Base-by-base conservation (phyloP, 169 alveolate genomes). In the Cardiosporidium cionae region DNA sequence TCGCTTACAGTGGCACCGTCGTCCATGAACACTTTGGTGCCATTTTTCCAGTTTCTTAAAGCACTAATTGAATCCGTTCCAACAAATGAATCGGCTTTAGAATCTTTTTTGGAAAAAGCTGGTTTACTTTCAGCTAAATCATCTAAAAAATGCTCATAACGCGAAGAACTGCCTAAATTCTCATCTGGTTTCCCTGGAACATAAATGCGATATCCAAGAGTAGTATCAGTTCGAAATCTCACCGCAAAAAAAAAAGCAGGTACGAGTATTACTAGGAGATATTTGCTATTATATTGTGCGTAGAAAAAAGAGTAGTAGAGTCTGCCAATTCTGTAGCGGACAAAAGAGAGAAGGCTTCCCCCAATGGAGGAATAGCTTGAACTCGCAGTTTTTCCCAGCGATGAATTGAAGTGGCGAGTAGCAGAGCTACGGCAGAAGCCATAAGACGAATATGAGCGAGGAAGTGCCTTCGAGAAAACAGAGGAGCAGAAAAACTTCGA, bases 281-380 rank as follows among this genome's bases (percentile, higher is more conserved):
- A 89, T 54, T 89, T 89, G 65, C 84, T 89, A 81, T 86, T 88
- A 70, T 91, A 80, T 78, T 89, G 94, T 5, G 92, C 74, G 90
- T 89, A 85, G 84, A 85, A 86, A 83, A 89, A 87, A 7, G 93
- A 84, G 68, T 89, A 86, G 76, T 87, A 89, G 25, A 87, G 34
- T 37, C 92, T 66, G 25, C 92, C 92, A 58, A 78, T 31, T 29
- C 94, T 75, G 63, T 83, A 44, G n/a, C n/a, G n/a, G n/a, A n/a
- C n/a, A n/a, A n/a, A n/a, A n/a, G n/a, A n/a, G n/a, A n/a, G n/a
- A n/a, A n/a, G n/a, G n/a, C n/a, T n/a, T n/a, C n/a, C n/a, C n/a
- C n/a, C n/a, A n/a, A n/a, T n/a, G n/a, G n/a, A n/a, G n/a, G n/a
- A n/a, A n/a, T n/a, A n/a, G n/a, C n/a, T n/a, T n/a, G n/a, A n/a